phyloP scores from a whole-genome alignment of 805 yeast species.

The Spathaspora passalidarum region DNA sequence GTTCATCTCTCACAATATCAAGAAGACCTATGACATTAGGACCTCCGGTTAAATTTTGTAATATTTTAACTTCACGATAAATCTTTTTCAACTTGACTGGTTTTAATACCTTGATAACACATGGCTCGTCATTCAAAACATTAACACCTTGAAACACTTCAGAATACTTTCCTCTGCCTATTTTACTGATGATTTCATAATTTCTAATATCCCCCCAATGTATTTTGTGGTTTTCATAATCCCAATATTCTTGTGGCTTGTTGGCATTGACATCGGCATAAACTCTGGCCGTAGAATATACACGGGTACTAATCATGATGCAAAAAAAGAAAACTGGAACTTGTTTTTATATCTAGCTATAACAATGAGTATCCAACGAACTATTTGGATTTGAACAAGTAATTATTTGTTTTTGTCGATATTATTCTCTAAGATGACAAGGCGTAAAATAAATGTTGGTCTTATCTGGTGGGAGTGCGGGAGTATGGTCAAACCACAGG shows the following conservation, averaged over 20 bases:
- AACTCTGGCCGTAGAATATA: conserved; percentile 44
- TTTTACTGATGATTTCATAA: conserved; percentile 77
- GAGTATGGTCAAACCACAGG: not conserved
- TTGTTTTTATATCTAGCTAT: not conserved
- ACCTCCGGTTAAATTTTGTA: conserved; percentile 81
- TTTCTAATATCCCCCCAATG: conserved; percentile 43
- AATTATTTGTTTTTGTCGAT: too few species aligned
- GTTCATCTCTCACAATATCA: conserved; percentile 80
- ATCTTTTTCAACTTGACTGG: conserved; percentile 93
- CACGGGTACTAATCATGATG: conserved; percentile 26
- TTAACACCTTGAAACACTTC: conserved; percentile 89
- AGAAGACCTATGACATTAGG: conserved; percentile 74
- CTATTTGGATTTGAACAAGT: too few species aligned
- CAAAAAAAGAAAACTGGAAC: too few species aligned
- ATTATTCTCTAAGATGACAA: too few species aligned
- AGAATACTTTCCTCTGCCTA: conserved; percentile 93
- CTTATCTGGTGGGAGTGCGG: not conserved
- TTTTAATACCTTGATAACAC: conserved; percentile 86
- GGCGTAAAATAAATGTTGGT: not conserved
- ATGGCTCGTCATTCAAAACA: conserved; percentile 54
- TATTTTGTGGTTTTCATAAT: conserved; percentile 62
- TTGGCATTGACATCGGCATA: conserved; percentile 71
- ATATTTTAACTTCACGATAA: conserved; percentile 81
- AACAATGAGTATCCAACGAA: not conserved
- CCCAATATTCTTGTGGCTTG: conserved; percentile 78